Base-by-base conservation (phyloP, 345 rosid species). In the Syzygium jambos region DNA sequence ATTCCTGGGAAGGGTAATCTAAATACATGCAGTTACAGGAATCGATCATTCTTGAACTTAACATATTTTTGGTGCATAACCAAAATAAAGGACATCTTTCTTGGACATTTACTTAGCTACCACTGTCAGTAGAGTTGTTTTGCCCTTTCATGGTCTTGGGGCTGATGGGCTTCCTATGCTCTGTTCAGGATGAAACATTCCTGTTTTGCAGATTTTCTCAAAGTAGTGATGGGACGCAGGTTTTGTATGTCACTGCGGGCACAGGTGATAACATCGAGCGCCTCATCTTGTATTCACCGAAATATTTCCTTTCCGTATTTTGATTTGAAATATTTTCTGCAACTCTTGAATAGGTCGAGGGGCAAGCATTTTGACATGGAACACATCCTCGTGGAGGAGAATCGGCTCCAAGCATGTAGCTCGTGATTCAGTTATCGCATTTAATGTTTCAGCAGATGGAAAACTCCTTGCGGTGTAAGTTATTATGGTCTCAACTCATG, bases 401-500 rank as follows among this genome's bases (percentile, higher is more conserved):
- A 92, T 84, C 2, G 51, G 90, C 85, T 89, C 98, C 82, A 96
- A 93, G 89, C 93, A 59, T 88, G 91, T 95, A 27, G 92, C 86
- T 65, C 93, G 94, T 6, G 94, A 93, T 53, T 78, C 95, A 49
- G 88, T 96, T 88, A 84, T 94, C 41, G 94, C 98, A 19, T 94
- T 98, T 89, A 91, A 93, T 94, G 94, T 96, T 90, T 98, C 98
- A 86, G 88, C 93, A 61, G 96, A 96, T 88, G 98, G 99, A 85
- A 95, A 92, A 87, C 92, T 96, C 84, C 94, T 96, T 84, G 98
- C 98, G 56, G 43, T 96, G 99, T 98, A 91, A 88, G 65, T 82
- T 29, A 53, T 82, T 78, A 68, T 43, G 0, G 73, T 51, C 84
- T 84, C 53, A 78, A 78, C n/a, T 5, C 63, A 87, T n/a, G 73